phyloP scores from a whole-genome alignment of 108 stramenopile species.

The Aureococcus anophagefferens region DNA sequence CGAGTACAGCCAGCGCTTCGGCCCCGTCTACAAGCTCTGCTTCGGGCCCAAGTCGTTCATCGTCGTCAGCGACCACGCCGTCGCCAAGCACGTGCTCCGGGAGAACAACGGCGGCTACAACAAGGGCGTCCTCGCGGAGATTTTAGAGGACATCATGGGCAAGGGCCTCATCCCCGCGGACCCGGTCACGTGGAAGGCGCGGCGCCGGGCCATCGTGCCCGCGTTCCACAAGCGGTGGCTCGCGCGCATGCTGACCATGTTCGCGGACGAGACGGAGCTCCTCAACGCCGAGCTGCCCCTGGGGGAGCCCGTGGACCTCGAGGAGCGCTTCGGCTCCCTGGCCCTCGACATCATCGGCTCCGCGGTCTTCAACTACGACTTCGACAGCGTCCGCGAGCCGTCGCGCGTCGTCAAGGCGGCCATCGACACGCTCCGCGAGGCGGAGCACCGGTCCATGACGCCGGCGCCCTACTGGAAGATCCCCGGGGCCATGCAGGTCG shows the following conservation, averaged over 20 bases:
- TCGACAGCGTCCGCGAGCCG: constrained; percentile 74
- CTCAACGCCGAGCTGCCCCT: neutral
- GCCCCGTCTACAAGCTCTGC: constrained; percentile 83
- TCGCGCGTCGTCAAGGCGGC: constrained; percentile 81
- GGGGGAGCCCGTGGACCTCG: constrained; percentile 60
- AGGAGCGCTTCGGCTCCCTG: constrained; percentile 74
- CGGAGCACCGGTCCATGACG: constrained; percentile 84
- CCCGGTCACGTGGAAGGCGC: constrained; percentile 80
- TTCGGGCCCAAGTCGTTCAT: constrained; percentile 93
- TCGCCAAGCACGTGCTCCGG: constrained; percentile 68
- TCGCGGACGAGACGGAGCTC: constrained; percentile 25
- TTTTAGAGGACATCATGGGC: constrained; percentile 54
- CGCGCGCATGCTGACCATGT: constrained; percentile 77
- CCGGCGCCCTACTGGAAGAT: constrained; percentile 91
- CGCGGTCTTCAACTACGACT: constrained; percentile 87
- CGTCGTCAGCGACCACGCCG: constrained; percentile 81
- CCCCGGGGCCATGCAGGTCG: constrained; percentile 75
- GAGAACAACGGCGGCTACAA: constrained; percentile 77
- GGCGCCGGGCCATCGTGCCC: constrained; percentile 81
- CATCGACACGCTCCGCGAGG: constrained; percentile 80
- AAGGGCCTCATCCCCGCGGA: constrained; percentile 86
- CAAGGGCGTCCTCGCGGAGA: constrained; percentile 44
- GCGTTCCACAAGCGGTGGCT: constrained; percentile 95
- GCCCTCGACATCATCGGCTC: constrained; percentile 85
- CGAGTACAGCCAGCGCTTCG: constrained; percentile 62